Percentiles rank a stretch among this genome's conserved stretches.
Conservation (phyloP, 306 rosid species). For the Cucurbita maxima region DNA sequence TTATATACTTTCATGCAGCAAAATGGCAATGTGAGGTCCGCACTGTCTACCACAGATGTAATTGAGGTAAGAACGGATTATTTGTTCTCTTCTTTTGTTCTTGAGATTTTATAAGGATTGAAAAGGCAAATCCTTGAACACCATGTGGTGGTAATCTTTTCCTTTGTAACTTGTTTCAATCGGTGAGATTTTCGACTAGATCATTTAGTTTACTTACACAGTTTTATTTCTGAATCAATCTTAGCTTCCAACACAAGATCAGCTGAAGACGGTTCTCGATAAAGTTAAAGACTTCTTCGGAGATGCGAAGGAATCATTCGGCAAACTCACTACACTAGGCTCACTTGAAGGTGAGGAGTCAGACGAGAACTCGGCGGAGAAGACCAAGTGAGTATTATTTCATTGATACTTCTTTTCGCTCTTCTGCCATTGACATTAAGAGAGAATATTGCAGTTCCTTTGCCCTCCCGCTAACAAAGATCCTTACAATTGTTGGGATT, state of each 20-base stretch:
- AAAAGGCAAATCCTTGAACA: neutral
- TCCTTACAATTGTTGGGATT: neutral
- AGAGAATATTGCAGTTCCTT: neutral
- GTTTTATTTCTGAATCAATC: conserved; percentile 5
- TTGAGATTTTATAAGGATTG: neutral
- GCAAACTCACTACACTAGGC: conserved; percentile 45
- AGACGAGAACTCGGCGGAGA: conserved; percentile 22
- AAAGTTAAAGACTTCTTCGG: conserved; percentile 78
- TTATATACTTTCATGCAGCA: conserved; percentile 35
- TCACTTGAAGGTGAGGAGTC: conserved; percentile 26
- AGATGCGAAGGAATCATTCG: conserved; percentile 81
- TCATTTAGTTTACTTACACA: neutral
- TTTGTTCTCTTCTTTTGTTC: neutral
- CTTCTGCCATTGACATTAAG: neutral
- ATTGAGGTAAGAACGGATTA: conserved; percentile 41
- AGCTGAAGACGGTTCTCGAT: conserved; percentile 67
- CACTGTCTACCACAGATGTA: conserved; percentile 58
- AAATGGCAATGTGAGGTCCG: conserved; percentile 59
- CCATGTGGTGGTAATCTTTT: neutral
- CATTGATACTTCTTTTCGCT: neutral
- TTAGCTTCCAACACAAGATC: conserved; percentile 77
- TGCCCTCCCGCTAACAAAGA: neutral
- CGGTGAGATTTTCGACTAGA: neutral
- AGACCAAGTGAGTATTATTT: conserved; percentile 48
- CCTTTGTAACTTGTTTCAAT: neutral